Percentiles rank a stretch among this genome's conserved stretches.
Evolutionary conservation across 106 monocot genomes (phyloP).

Genomic region (Allium sativum): DNA sequence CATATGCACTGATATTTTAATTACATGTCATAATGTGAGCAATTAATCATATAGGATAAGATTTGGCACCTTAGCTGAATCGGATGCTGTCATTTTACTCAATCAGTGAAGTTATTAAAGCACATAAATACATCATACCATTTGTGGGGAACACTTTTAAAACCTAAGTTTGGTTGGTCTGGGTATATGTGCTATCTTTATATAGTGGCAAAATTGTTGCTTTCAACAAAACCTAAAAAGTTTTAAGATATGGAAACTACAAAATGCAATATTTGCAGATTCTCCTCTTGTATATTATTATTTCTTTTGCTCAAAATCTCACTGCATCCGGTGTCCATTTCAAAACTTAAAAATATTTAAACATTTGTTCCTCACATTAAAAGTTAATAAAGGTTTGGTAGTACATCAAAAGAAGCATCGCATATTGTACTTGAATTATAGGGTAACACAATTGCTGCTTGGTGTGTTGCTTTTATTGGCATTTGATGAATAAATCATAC

Average conservation of each 20-base stretch:
- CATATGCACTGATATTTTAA: background rate
- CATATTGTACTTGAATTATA: background rate
- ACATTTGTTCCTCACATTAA: too few species aligned
- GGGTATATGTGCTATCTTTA: background rate
- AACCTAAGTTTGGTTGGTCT: conserved; percentile 4
- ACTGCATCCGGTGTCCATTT: background rate
- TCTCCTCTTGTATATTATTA: conserved; percentile 2
- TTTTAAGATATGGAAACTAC: background rate
- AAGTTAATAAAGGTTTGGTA: too few species aligned
- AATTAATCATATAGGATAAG: background rate
- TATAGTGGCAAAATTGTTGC: conserved; percentile 11
- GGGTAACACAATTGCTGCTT: background rate
- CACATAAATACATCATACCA: too few species aligned
- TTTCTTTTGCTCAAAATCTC: background rate
- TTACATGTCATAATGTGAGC: background rate
- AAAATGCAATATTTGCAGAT: conserved; percentile 10
- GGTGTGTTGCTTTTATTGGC: background rate
- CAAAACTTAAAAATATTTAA: too few species aligned
- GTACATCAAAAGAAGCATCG: conserved; percentile 4
- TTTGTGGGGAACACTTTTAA: background rate
- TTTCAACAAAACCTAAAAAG: conserved; percentile 28
- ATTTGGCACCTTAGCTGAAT: background rate
- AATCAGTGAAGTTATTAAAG: too few species aligned
- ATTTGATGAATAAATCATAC: too few species aligned
- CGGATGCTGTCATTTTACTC: background rate